Evolutionary conservation across 116 monocot genomes (phyloP).

Genomic region (Iris pallida): DNA sequence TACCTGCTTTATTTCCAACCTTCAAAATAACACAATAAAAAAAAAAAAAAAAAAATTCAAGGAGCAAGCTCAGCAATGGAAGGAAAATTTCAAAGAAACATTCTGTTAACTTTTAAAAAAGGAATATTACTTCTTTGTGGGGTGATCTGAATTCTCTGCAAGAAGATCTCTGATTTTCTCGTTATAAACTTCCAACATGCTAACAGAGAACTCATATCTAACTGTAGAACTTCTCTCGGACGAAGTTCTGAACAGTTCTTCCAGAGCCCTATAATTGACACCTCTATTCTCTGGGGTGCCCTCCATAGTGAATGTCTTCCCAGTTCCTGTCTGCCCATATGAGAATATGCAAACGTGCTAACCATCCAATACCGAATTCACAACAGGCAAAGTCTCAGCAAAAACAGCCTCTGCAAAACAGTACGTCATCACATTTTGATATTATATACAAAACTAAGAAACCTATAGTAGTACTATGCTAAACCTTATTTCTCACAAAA

Average conservation of each 20-base stretch:
- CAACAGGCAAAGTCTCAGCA: conserved; percentile 67
- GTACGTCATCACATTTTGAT: no score
- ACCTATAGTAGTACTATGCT: no score
- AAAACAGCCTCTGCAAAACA: conserved; percentile 59
- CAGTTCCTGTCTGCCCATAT: conserved; percentile 95
- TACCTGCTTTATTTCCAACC: conserved; percentile 82
- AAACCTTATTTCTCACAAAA: no score
- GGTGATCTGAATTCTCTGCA: conserved; percentile 31
- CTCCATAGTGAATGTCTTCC: conserved; percentile 98
- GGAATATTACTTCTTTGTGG: conserved; percentile 17
- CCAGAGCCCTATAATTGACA: conserved; percentile 83
- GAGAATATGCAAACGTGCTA: conserved; percentile 95
- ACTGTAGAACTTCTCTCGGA: conserved; percentile 28
- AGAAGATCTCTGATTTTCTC: conserved; percentile 82
- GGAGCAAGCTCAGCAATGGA: not conserved
- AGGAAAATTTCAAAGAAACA: not conserved
- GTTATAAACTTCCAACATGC: conserved; percentile 90
- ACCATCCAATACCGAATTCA: conserved; percentile 83
- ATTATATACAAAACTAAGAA: no score
- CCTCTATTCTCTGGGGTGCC: conserved; percentile 81
- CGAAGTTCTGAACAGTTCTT: conserved; percentile 75
- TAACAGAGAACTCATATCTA: conserved; percentile 63
- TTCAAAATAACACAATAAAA: conserved; percentile 14
- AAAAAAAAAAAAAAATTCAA: no score
- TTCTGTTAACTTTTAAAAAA: not conserved